Conservation (phyloP, 371 early-diverging fungal genomes). For the Rhizopus stolonifer region DNA sequence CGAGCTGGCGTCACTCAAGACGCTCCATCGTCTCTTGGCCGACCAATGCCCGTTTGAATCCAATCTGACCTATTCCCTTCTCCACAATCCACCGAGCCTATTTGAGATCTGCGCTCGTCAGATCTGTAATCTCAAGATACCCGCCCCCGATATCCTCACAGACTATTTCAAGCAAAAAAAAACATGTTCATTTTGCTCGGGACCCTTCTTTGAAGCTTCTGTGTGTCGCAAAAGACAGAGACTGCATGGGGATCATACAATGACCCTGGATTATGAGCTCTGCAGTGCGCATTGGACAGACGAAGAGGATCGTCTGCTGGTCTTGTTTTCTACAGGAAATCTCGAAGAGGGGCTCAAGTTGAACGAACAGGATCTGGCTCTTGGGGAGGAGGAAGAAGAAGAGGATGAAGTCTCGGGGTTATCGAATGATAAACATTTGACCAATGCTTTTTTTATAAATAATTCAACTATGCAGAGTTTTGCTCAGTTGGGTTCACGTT, state of each 20-base stretch:
- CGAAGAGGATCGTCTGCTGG: constrained; percentile 36
- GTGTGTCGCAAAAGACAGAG: constrained; percentile 65
- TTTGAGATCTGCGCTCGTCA: constrained; percentile 77
- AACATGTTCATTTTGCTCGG: constrained; percentile 82
- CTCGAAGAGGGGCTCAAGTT: background rate
- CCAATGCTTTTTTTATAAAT: background rate
- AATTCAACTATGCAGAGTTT: constrained; percentile 16
- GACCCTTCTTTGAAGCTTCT: constrained; percentile 81
- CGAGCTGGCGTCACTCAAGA: constrained; percentile 48
- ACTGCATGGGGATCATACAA: constrained; percentile 39
- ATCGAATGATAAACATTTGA: background rate
- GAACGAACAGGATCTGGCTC: background rate
- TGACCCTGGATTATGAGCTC: constrained; percentile 32
- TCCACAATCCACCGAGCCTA: constrained; percentile 56
- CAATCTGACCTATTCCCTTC: constrained; percentile 29
- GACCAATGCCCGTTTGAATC: constrained; percentile 50
- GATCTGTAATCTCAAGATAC: constrained; percentile 65
- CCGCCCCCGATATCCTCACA: constrained; percentile 56
- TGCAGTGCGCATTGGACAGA: constrained; percentile 48
- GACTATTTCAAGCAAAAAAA: constrained; percentile 67
- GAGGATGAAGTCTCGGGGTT: background rate
- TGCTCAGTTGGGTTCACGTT: constrained; percentile 10
- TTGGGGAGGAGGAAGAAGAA: background rate
- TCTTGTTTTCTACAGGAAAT: constrained; percentile 30
- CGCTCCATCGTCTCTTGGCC: constrained; percentile 55